A percentile compares a stretch with the other conserved stretches of the same genome.
Conservation (phyloP, 228 moss, liverwort and hornwort species). For the Sphagnum fallax region DNA sequence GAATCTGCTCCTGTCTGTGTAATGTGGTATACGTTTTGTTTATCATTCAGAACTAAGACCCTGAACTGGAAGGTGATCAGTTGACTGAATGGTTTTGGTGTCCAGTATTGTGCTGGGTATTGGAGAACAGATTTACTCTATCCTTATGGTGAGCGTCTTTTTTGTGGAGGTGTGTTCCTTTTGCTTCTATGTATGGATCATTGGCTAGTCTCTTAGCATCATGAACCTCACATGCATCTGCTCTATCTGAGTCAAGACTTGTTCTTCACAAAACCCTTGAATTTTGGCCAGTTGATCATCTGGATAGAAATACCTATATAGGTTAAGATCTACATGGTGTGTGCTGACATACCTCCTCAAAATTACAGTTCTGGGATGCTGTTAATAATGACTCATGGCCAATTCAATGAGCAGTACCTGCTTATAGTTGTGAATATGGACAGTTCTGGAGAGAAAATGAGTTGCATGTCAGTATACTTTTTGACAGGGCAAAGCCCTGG, state of each 20-base stretch:
- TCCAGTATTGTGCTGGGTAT: conserved; percentile 76
- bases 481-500: background rate
- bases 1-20: too few species aligned
- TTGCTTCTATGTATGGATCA: background rate
- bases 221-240: background rate
- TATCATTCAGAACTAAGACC: too few species aligned
- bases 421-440: background rate
- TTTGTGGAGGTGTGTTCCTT: conserved; percentile 67
- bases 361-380: too few species aligned
- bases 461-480: background rate
- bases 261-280: background rate
- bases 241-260: background rate
- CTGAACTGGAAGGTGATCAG: background rate
- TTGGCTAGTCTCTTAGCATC: background rate
- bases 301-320: too few species aligned
- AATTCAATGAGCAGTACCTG: background rate
- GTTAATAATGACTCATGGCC: background rate
- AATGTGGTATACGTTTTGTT: too few species aligned
- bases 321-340: too few species aligned
- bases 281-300: too few species aligned
- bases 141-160: conserved; percentile 86
- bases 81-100: background rate
- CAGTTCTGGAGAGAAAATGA: background rate
- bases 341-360: too few species aligned
- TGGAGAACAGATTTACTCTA: conserved; percentile 95